Base-by-base conservation (phyloP, 345 rosid genomes). In the Citrus cavaleriei region DNA sequence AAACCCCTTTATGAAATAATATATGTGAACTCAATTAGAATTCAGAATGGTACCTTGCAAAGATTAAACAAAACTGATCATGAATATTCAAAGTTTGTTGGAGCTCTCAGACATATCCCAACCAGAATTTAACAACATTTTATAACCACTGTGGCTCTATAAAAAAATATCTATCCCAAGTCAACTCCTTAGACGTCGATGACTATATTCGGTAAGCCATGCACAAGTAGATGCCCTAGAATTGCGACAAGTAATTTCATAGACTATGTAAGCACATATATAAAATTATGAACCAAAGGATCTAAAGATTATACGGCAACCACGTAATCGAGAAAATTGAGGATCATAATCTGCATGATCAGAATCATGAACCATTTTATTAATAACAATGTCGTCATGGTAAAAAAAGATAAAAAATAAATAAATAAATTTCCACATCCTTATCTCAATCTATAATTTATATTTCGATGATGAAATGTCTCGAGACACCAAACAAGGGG, bases 71-170 rank as follows among this genome's bases (percentile, higher is more conserved):
- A 30, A 71, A 13, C 28, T 22, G n/a, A n/a, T n/a, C 77, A 68
- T n/a, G 8, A 58, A 37, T 76, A 81, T 84, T 88, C 93, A 88
- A 90, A 83, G 89, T 85, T 90, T 86, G 91, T 82, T 88, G 89
- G 80, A 68, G 69, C 57, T 80, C 63, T 71, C 78, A 73, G 77
- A 78, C 83, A 84, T 79, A 83, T 79, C 68, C 80, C 88, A 87
- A 81, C 92, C 73, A 87, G 2, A 81, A 81, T 62, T 78, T 80
- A 84, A 86, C 89, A 73, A 87, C 84, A 84, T 72, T 80, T 77
- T 74, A 57, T 84, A 72, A 75, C 83, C 57, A 80, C 79, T 74
- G n/a, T 13, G 51, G 28, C 24, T 25, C 46, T 34, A 32, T 32
- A 18, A 51, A 63, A 27, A 59, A 12, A 28, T 49, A 70, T n/a